Conservation (phyloP, 371 early-diverging fungal genomes). For the Mucor circinelloides region DNA sequence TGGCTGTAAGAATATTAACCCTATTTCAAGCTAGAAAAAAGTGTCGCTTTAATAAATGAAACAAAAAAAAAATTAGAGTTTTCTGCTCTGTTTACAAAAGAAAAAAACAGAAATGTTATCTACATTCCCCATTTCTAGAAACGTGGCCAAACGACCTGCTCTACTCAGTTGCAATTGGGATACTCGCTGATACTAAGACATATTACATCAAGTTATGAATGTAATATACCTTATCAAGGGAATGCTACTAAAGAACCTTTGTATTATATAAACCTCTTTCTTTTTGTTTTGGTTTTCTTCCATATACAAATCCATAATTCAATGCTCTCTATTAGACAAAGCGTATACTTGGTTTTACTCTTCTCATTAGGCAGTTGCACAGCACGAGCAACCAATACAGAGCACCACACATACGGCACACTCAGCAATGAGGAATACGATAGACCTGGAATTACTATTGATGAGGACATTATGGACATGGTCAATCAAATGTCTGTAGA, state of each 20-base stretch:
- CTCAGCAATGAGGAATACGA: constrained; percentile 3
- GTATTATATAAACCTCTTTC: neutral
- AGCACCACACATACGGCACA: constrained; percentile 6
- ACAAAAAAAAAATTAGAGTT: too few relatives aligned
- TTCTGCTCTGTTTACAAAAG: too few relatives aligned
- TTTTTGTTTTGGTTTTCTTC: neutral
- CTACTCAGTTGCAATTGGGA: too few relatives aligned
- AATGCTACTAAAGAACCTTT: neutral
- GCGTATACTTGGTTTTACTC: neutral
- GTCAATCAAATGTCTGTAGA: constrained; percentile 52
- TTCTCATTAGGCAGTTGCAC: neutral
- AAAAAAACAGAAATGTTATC: neutral
- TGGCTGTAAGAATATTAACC: too few relatives aligned
- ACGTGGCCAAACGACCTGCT: neutral
- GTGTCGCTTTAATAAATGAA: too few relatives aligned
- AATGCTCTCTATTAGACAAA: constrained; percentile 2
- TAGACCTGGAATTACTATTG: constrained; percentile 14
- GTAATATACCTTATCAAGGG: neutral
- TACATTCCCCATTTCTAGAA: neutral
- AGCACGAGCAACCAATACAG: neutral
- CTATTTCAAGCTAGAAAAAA: too few relatives aligned
- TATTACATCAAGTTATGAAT: neutral
- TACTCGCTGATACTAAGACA: too few relatives aligned
- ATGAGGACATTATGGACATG: constrained; percentile 37
- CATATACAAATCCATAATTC: neutral